phyloP scores from a whole-genome alignment of 208 protist species.

The Trypanosoma avium region DNA sequence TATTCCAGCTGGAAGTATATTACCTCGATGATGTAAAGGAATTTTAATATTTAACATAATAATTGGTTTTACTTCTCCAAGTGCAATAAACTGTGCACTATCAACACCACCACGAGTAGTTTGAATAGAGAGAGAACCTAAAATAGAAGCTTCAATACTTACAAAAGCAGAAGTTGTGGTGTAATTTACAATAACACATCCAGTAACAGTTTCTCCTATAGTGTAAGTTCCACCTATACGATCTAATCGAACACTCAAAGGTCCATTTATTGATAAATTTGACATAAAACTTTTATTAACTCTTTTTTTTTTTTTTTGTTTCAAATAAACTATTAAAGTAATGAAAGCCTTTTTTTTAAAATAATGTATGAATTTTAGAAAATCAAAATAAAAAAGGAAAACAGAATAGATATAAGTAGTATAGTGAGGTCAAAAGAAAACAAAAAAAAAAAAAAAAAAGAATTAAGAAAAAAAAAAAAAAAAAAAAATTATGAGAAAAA shows the following conservation, averaged over 20 bases:
- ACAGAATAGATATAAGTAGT: neutral
- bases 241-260: slow-evolving; percentile 28
- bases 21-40: slow-evolving; percentile 16
- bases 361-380: no score
- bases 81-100: slow-evolving; percentile 67
- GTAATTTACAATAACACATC: slow-evolving; percentile 46
- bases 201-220: slow-evolving; percentile 41
- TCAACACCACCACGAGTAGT: slow-evolving; percentile 26
- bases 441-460: neutral
- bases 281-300: neutral
- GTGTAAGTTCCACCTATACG: slow-evolving; percentile 30
- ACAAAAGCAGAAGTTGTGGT: slow-evolving; percentile 42
- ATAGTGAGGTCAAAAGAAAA: neutral
- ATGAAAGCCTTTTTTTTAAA: no score
- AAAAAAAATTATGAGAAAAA: slow-evolving; percentile 2
- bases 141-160: slow-evolving; percentile 41
- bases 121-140: slow-evolving; percentile 55
- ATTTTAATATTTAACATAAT: slow-evolving; percentile 36
- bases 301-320: no score
- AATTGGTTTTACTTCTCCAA: slow-evolving; percentile 76
- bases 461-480: slow-evolving; percentile 3
- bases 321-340: no score
- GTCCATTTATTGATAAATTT: neutral
- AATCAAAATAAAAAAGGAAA: no score
- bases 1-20: slow-evolving; percentile 49